Conservation (phyloP, 179 eudicot species). For the Beta corolliflora region DNA sequence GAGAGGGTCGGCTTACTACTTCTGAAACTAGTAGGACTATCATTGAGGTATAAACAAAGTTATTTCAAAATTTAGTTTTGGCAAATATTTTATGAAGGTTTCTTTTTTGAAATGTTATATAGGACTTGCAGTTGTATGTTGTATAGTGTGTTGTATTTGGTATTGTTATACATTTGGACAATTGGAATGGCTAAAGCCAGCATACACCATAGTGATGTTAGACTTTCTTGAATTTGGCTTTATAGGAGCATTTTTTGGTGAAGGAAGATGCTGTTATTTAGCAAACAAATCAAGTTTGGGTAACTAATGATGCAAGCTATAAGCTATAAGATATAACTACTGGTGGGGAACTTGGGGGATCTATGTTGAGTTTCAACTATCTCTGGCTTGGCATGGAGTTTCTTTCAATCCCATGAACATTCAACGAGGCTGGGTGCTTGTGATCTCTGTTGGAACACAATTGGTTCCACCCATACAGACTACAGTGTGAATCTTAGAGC, state of each 20-base stretch:
- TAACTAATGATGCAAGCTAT: neutral
- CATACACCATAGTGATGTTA: neutral
- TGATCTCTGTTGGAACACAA: neutral
- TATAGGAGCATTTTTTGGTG: neutral
- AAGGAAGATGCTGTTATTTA: neutral
- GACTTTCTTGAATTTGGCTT: too few relatives aligned
- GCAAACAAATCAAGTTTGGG: neutral
- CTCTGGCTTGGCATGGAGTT: neutral
- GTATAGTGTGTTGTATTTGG: neutral
- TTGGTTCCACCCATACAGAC: neutral
- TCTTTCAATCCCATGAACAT: neutral
- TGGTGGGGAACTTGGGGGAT: neutral
- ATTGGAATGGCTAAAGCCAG: neutral
- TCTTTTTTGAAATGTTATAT: neutral
- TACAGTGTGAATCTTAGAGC: too few relatives aligned
- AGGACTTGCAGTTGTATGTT: too few relatives aligned
- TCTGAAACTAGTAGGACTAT: conserved; percentile 81
- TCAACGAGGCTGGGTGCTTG: too few relatives aligned
- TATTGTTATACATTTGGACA: neutral
- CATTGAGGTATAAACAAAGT: conserved; percentile 58
- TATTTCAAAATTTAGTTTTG: neutral
- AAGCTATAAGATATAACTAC: too few relatives aligned
- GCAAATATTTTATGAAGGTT: neutral
- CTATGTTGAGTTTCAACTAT: neutral
- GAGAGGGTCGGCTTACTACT: conserved; percentile 59